Evolutionary conservation across 2,329 filamentous ascomycete species (phyloP).

Genomic region (Ascochyta pisi): DNA sequence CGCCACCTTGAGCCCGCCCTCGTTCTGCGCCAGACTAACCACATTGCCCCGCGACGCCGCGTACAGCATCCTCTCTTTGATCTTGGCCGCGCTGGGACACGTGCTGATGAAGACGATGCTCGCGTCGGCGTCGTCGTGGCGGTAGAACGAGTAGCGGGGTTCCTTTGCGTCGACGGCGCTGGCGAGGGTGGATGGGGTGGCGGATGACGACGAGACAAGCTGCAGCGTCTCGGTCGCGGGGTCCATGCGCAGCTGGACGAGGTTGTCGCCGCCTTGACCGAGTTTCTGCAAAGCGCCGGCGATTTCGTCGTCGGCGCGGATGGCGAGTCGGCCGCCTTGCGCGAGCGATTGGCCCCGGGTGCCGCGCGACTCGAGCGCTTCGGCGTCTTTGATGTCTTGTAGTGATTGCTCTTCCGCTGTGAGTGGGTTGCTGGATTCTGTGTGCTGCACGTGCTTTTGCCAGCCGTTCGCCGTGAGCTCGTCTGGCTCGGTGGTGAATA

Average conservation of each 20-base stretch:
- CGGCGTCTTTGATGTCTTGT: conserved; percentile 75
- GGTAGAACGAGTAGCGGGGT: conserved; percentile 81
- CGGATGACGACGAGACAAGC: conserved; percentile 62
- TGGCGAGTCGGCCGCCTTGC: conserved; percentile 51
- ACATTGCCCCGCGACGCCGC: conserved; percentile 68
- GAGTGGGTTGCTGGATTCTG: conserved; percentile 67
- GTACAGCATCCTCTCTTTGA: conserved; percentile 87
- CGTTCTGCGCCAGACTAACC: conserved; percentile 68
- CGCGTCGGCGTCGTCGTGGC: conserved; percentile 65
- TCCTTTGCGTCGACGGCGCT: conserved; percentile 69
- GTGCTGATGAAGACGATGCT: conserved; percentile 82
- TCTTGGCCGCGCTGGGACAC: conserved; percentile 73
- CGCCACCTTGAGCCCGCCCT: conserved; percentile 70
- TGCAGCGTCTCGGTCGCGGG: conserved; percentile 72
- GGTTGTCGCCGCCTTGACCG: conserved; percentile 56
- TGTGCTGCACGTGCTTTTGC: conserved; percentile 73
- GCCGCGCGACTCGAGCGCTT: conserved; percentile 75
- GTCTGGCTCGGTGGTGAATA: conserved; percentile 73
- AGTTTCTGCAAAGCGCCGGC: conserved; percentile 68
- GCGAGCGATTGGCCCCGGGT: conserved; percentile 61
- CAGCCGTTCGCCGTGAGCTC: conserved; percentile 76
- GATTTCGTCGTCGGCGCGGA: conserved; percentile 67
- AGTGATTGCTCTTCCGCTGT: conserved; percentile 79
- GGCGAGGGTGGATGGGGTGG: conserved; percentile 65
- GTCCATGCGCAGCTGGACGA: conserved; percentile 79